Conservation (phyloP, 2,329 filamentous ascomycete species). For the Diaporthe ampelina region DNA sequence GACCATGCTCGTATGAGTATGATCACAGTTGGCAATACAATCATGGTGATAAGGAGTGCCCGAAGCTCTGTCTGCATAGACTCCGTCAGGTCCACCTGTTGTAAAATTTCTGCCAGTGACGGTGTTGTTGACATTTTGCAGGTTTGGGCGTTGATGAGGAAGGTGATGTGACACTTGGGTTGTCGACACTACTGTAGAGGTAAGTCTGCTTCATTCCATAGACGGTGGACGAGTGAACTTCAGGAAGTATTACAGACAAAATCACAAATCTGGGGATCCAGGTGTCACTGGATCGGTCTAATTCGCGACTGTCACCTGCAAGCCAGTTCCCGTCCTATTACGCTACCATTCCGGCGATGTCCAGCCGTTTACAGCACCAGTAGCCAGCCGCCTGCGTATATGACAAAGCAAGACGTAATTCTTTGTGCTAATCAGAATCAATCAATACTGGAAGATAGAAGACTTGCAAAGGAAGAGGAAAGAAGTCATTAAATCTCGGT, state of each 20-base stretch:
- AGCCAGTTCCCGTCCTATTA: neutral
- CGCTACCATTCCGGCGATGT: neutral
- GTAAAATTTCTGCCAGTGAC: neutral
- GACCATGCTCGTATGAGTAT: neutral
- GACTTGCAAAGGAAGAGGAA: no score
- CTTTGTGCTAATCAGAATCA: neutral
- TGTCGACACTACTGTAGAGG: neutral
- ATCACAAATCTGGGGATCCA: neutral
- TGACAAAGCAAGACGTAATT: neutral
- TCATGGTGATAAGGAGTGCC: neutral
- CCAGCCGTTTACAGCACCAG: no score
- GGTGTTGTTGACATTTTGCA: neutral
- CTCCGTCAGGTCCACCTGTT: neutral
- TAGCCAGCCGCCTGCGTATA: no score
- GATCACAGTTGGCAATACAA: neutral
- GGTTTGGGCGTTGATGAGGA: neutral
- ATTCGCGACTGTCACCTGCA: no score
- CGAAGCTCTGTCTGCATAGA: neutral
- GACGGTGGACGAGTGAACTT: no score
- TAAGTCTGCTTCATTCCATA: no score
- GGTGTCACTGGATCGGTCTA: neutral
- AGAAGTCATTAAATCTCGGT: no score
- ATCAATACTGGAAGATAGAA: neutral
- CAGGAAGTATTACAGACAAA: neutral
- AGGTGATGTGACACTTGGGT: neutral